These are phyloP conservation scores for Herpomyces periplanetae DNA, from an alignment of 2,329 filamentous ascomycete genomes.

Conservation along the genomic window DNA sequence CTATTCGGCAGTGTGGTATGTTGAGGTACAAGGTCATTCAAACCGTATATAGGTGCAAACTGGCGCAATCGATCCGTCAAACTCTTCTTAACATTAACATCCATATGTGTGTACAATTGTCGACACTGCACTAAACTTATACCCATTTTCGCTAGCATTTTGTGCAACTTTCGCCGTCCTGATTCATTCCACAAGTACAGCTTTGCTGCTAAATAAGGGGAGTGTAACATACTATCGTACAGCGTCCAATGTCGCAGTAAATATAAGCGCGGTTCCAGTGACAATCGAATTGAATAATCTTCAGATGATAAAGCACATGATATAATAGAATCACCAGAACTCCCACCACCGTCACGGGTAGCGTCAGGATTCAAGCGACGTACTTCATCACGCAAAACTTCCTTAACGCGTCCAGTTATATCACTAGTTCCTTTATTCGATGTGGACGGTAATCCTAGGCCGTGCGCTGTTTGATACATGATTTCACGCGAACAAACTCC, in stretches of 20 bases:
- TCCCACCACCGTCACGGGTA: conserved; percentile 14
- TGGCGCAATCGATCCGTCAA: conserved; percentile 50
- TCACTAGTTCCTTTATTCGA: conserved; percentile 17
- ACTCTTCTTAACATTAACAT: conserved; percentile 72
- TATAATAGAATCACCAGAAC: conserved; percentile 30
- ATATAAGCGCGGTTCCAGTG: conserved; percentile 67
- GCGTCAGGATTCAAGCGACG: conserved; percentile 55
- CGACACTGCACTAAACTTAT: conserved; percentile 72
- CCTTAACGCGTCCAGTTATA: conserved; percentile 50
- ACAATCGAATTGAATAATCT: conserved; percentile 62
- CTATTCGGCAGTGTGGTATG: conserved; percentile 29
- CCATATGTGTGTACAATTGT: conserved; percentile 91
- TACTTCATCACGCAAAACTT: conserved; percentile 66
- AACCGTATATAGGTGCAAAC: conserved; percentile 64
- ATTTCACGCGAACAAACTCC: conserved; percentile 78
- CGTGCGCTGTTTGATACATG: conserved; percentile 48
- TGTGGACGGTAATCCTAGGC: conserved; percentile 19
- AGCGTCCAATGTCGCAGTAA: conserved; percentile 84
- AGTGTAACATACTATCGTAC: conserved; percentile 94
- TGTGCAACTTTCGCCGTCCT: conserved; percentile 57
- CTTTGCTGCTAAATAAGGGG: conserved; percentile 59
- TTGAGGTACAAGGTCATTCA: conserved; percentile 64
- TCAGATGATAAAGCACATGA: conserved; percentile 59
- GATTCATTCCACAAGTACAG: conserved; percentile 78
- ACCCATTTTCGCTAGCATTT: conserved; percentile 88